phyloP scores from a whole-genome alignment of 2,329 filamentous ascomycete species.

The Nigrograna mackinnonii region DNA sequence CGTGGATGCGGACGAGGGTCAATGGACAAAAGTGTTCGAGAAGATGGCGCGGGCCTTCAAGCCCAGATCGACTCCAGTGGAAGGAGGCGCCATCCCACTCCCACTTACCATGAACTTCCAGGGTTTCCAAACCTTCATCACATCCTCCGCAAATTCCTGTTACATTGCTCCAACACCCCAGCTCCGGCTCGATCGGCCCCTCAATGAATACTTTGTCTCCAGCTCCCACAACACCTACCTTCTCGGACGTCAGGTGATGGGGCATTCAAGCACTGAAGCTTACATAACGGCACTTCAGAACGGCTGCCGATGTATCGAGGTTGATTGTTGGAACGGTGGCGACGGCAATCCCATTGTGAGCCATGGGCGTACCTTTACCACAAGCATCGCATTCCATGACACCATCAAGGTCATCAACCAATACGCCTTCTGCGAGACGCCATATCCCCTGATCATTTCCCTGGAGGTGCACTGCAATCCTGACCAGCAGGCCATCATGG shows the following conservation, averaged over 20 bases:
- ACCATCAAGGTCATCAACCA: conserved; percentile 92
- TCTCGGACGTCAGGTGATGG: conserved; percentile 84
- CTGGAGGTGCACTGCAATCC: conserved; percentile 92
- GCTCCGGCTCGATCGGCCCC: conserved; percentile 73
- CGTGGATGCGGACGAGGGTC: conserved; percentile 64
- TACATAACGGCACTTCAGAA: conserved; percentile 88
- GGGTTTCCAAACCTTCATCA: conserved; percentile 66
- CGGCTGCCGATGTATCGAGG: conserved; percentile 93
- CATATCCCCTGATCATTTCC: conserved; percentile 89
- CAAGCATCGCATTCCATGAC: conserved; percentile 84
- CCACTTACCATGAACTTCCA: conserved; percentile 72
- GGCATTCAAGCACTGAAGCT: conserved; percentile 89
- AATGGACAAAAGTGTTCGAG: conserved; percentile 75
- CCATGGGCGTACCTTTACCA: conserved; percentile 88
- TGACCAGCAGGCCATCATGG: conserved; percentile 84
- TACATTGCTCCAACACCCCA: conserved; percentile 64
- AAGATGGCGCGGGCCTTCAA: conserved; percentile 58
- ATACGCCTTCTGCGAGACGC: conserved; percentile 87
- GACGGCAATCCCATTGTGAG: conserved; percentile 88
- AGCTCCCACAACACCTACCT: conserved; percentile 99
- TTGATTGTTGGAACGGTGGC: conserved; percentile 96
- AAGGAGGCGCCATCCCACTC: conserved; percentile 42
- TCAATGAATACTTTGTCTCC: conserved; percentile 98
- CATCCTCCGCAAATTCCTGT: conserved; percentile 63
- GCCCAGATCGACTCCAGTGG: conserved; percentile 45